Evolutionary conservation across 2,329 filamentous ascomycete genomes (phyloP).

Genomic region (Talaromyces sp.): DNA sequence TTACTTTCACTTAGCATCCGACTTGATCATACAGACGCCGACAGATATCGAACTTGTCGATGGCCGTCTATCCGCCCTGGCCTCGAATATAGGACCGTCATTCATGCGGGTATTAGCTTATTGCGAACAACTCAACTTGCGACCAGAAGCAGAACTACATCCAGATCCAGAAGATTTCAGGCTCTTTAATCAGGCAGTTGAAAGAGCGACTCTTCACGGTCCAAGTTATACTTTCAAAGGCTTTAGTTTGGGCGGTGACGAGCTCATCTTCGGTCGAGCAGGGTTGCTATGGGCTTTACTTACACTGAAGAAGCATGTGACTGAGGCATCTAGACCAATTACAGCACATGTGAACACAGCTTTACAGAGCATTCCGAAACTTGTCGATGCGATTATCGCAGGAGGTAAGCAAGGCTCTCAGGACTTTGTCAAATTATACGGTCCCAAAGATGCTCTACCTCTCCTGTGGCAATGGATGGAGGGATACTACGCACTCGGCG

Average conservation of each 20-base stretch:
- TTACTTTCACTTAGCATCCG: slow-evolving; percentile 26
- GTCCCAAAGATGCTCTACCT: slow-evolving; percentile 31
- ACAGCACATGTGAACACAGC: slow-evolving; percentile 24
- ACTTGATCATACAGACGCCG: slow-evolving; percentile 27
- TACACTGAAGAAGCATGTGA: slow-evolving; percentile 31
- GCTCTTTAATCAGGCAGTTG: slow-evolving; percentile 29
- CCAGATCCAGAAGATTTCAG: slow-evolving; percentile 29
- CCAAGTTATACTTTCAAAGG: slow-evolving; percentile 26
- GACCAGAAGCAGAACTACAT: slow-evolving; percentile 2
- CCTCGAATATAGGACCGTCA: slow-evolving; percentile 26
- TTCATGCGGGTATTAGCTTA: slow-evolving; percentile 29
- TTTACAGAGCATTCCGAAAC: slow-evolving; percentile 28
- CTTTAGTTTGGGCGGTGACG: slow-evolving; percentile 35
- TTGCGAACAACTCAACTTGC: slow-evolving; percentile 16
- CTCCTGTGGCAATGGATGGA: slow-evolving; percentile 43
- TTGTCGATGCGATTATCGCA: slow-evolving; percentile 34
- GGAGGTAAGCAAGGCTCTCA: slow-evolving; percentile 32
- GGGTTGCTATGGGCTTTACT: slow-evolving; percentile 38
- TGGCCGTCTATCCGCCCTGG: slow-evolving; percentile 34
- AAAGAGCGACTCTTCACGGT: slow-evolving; percentile 30
- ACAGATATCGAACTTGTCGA: slow-evolving; percentile 25
- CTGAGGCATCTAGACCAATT: slow-evolving; percentile 20
- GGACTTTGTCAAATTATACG: slow-evolving; percentile 31
- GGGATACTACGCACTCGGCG: slow-evolving; percentile 35
- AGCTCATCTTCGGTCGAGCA: slow-evolving; percentile 39